Percentiles rank a stretch among this genome's conserved stretches.
These are phyloP conservation scores for Postia placenta DNA, from an alignment of 768 basidiomycete genomes.

Conservation along the genomic window DNA sequence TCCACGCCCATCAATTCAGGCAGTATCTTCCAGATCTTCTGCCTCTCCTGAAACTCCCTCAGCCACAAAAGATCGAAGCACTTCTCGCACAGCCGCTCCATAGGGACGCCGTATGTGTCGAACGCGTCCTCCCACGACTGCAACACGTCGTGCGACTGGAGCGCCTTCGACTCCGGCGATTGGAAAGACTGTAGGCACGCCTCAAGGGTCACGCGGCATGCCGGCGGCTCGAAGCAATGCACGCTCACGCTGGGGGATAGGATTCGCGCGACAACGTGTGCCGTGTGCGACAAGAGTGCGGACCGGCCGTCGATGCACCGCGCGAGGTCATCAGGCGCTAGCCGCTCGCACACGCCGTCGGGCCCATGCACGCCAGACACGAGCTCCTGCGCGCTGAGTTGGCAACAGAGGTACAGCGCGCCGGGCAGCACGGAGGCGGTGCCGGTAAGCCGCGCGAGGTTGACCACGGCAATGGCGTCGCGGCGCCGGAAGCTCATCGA, in stretches of 20 bases:
- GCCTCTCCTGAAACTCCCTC: not conserved
- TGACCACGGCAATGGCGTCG: slow-evolving; percentile 13
- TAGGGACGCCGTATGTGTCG: not conserved
- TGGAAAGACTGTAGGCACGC: not conserved
- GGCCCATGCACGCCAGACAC: slow-evolving; percentile 5
- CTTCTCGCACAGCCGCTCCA: not conserved
- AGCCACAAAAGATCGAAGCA: not conserved
- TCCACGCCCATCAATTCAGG: slow-evolving; percentile 11
- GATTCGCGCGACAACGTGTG: not conserved
- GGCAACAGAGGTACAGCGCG: slow-evolving; percentile 16
- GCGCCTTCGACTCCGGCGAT: not conserved
- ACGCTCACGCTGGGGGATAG: not conserved
- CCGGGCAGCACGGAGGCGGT: slow-evolving; percentile 14
- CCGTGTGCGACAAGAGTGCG: not conserved
- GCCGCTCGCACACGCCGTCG: slow-evolving; percentile 9
- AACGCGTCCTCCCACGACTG: too few relatives aligned
- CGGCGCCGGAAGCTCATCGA: not conserved
- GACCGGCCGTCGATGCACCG: slow-evolving; percentile 4
- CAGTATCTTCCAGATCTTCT: slow-evolving; percentile 11
- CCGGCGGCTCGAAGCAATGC: not conserved
- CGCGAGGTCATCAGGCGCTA: slow-evolving; percentile 6
- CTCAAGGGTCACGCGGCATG: not conserved
- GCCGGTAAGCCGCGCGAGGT: slow-evolving; percentile 17
- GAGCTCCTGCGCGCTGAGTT: slow-evolving; percentile 9
- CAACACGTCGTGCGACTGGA: not conserved